Evolutionary conservation across 805 yeast genomes (phyloP).

Genomic region (Candida ipomoeae): DNA sequence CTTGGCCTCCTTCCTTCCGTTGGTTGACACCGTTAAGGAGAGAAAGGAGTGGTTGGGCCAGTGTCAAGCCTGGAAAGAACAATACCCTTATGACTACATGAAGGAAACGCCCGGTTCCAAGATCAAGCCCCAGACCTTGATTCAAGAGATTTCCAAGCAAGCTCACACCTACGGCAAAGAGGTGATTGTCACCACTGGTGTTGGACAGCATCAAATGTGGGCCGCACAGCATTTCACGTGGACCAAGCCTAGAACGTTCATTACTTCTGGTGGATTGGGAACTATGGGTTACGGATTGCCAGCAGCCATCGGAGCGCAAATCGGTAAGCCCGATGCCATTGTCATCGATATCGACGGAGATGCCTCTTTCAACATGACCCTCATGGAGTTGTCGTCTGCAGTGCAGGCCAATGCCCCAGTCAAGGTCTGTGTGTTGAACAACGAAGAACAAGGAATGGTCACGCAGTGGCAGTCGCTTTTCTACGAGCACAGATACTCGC

Average conservation of each 20-base stretch:
- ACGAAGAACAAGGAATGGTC: conserved; percentile 99
- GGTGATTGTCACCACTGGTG: conserved; percentile 93
- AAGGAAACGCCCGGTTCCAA: conserved; percentile 72
- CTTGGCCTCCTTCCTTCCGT: conserved; percentile 67
- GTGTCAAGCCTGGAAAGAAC: conserved; percentile 76
- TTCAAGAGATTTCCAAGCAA: conserved; percentile 71
- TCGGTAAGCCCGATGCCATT: conserved; percentile 89
- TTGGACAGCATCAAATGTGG: conserved; percentile 99
- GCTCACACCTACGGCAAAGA: conserved; percentile 61
- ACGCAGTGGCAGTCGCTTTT: conserved; percentile 98
- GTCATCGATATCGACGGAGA: conserved; percentile 98
- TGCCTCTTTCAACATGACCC: conserved; percentile 98
- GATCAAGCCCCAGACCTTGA: conserved; percentile 91
- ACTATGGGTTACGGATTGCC: conserved; percentile 99
- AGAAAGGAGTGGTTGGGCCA: conserved; percentile 79
- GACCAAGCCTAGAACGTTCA: conserved; percentile 87
- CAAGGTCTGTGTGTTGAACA: conserved; percentile 83
- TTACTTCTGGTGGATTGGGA: conserved; percentile 98
- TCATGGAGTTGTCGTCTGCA: conserved; percentile 88
- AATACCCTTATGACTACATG: conserved; percentile 83
- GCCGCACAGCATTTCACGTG: conserved; percentile 97
- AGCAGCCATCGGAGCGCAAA: conserved; percentile 97
- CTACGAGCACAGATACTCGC: conserved; percentile 96
- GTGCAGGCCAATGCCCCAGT: conserved; percentile 91
- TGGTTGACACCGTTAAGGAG: conserved; percentile 55